Base-by-base conservation (phyloP, 495 filamentous ascomycete species). In the Rusavskia elegans region DNA sequence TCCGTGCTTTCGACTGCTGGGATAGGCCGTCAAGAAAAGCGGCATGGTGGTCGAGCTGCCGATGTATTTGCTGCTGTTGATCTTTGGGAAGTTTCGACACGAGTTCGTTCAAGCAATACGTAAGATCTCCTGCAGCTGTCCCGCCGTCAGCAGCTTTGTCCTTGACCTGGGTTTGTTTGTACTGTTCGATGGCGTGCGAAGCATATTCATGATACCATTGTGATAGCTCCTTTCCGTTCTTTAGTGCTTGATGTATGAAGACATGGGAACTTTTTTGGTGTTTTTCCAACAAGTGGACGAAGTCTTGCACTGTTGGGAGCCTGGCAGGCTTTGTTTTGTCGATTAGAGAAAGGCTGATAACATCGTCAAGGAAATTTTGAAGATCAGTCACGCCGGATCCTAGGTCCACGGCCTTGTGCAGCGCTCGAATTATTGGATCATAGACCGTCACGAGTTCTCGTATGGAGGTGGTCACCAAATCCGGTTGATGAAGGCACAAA, bases 391-490 rank as follows among this genome's bases (percentile, higher is more conserved):
- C 55, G 30, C 80, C 78, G 20, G 69, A 75, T 36, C 72, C 73
- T 25, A 85, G 68, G 53, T 85, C 79, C 8, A 83, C 71, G 5
- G 75, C 73, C 46, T 83, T 74, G 52, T 85, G 82, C 13, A 83
- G 63, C 7, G 62, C 60, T 5, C 81, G 71, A 37, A 85, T 83
- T 49, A 84, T 74, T 3, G 76, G 79, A n/a, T 84, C 81, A 52
- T 81, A 82, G 6, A 74, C 75, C 0, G 64, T 61, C 10, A 84
- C 72, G 9, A 68, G 57, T 25, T 80, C 74, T n/a, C 71, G 67
- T 45, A 84, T 61, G 1, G 72, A 69, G 5, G 71, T 64, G 2
- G 80, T 84, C 5, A 81, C 68, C 4, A 77, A 65, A 54, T 85
- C 81, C 1, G 81, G 81, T 25, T 63, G 67, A 41, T 71, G 65